Evolutionary conservation across 2,329 filamentous ascomycete species (phyloP).

Genomic region (Tolypocladium ophioglossoides): DNA sequence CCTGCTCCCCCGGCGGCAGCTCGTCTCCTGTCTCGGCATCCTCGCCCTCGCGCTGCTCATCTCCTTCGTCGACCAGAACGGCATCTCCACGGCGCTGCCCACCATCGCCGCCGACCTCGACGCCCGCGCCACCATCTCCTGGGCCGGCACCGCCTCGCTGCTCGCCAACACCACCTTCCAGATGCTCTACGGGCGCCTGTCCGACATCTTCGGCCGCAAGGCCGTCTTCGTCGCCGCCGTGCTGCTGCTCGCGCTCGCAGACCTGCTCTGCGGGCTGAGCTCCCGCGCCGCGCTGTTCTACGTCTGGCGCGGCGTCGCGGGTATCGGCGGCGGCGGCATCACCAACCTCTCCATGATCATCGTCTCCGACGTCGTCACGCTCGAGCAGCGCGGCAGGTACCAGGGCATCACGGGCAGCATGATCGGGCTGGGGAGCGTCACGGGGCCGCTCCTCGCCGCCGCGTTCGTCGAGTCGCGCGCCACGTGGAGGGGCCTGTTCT

Average conservation of each 20-base stretch:
- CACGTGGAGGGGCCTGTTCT: constrained; percentile 34
- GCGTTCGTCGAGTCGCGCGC: constrained; percentile 20
- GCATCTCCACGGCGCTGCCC: constrained; percentile 39
- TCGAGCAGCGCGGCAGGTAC: constrained; percentile 48
- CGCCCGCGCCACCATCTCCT: constrained; percentile 39
- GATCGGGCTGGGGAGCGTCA: constrained; percentile 29
- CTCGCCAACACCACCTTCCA: constrained; percentile 53
- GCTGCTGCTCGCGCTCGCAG: constrained; percentile 40
- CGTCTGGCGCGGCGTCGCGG: constrained; percentile 47
- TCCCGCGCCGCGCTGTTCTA: constrained; percentile 48
- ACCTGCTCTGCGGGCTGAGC: constrained; percentile 48
- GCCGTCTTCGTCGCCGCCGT: constrained; percentile 43
- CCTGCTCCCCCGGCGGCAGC: constrained; percentile 38
- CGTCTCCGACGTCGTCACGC: constrained; percentile 47
- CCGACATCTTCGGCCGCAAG: constrained; percentile 52
- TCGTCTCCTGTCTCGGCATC: constrained; percentile 38
- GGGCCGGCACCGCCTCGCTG: constrained; percentile 41
- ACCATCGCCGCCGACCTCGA: constrained; percentile 37
- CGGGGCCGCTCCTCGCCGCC: constrained; percentile 33
- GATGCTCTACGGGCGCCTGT: constrained; percentile 51
- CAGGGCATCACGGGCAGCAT: constrained; percentile 31
- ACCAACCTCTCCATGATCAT: constrained; percentile 51
- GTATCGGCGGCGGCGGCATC: constrained; percentile 52
- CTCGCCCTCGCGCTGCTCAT: constrained; percentile 43
- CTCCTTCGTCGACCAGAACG: constrained; percentile 46